Evolutionary conservation across 495 filamentous ascomycete species (phyloP), one percentile per base, ranked within the genome.

Genomic region (Aspergillus steynii): DNA sequence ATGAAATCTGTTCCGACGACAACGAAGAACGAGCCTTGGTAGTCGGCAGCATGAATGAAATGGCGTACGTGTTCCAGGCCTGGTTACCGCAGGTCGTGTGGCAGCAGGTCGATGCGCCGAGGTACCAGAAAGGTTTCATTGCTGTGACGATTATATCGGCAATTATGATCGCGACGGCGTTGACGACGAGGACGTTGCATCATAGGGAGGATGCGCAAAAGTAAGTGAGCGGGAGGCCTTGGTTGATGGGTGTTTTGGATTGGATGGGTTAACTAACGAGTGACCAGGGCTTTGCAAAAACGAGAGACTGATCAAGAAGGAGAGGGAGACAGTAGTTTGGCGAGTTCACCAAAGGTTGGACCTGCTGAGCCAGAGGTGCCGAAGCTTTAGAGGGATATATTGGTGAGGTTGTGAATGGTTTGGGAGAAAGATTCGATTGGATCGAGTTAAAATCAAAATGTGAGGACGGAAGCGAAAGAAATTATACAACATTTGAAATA

Each of bases 11-110:
- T 64, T 74, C 78, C 45, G 74, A 74, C 5, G 78, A 83, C 65
- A 80, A 82, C 52, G 81, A 84, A 70, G 80, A 82, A 61, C 71
- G 80, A 26, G 76, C 82, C 6, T 71, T 85, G 7, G 77, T 79
- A 0, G 73, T 80, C 45, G 78, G 74, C 8, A 74, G 70, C 50
- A 82, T 84, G 81, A 82, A 82, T 50, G 76, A 82, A 34, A 68
- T 81, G 68, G 76, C 77, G 15, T 80, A 80, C 56, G 77, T 80
- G 15, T 65, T 81, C 53, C 78, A 82, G 62, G 76, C 78, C 1
- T 83, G 80, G 80, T 56, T 83, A 29, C 80, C 80, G 14, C 71
- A 76, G 31, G 61, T 82, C 34, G 79, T 83, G 2, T 83, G 79
- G 80, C 76, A 81, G 65, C 80, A 82, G 62, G 68, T 81, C n/a